A percentile compares a stretch with the other conserved stretches of the same genome.
Conservation (phyloP, 2,329 filamentous ascomycete species). For the Ceratocystis diversiconidia region DNA sequence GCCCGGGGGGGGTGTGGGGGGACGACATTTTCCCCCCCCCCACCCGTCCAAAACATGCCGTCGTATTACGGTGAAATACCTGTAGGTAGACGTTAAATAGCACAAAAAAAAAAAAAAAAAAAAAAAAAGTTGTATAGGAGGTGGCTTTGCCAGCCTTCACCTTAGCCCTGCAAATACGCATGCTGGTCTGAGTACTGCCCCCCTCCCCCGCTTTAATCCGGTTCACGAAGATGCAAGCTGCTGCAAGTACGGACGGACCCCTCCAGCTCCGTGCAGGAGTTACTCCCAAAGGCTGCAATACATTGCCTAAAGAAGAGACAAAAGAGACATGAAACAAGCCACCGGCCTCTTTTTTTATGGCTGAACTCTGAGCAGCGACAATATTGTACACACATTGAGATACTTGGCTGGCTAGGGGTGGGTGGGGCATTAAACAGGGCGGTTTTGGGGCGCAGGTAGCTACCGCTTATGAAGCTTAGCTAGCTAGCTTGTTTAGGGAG, state of each 20-base stretch:
- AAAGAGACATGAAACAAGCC: neutral
- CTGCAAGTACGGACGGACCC: neutral
- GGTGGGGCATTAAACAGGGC: neutral
- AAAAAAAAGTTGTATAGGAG: neutral
- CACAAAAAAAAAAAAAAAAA: too few relatives aligned
- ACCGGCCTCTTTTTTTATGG: neutral
- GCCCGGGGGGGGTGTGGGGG: too few relatives aligned
- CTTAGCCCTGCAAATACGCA: neutral
- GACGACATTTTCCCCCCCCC: too few relatives aligned
- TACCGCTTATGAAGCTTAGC: neutral
- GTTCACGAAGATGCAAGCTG: neutral
- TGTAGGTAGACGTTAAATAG: too few relatives aligned
- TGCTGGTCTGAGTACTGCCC: slow-evolving; percentile 1
- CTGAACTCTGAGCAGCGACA: neutral
- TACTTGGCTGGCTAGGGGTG: neutral
- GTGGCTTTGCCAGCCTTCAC: slow-evolving; percentile 9
- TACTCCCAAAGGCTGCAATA: neutral
- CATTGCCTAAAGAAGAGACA: neutral
- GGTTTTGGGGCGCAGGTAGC: slow-evolving; percentile 2
- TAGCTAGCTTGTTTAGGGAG: neutral
- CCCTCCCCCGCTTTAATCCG: neutral
- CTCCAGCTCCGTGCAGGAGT: neutral
- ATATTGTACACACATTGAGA: neutral
- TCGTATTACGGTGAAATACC: too few relatives aligned
- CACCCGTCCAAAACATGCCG: too few relatives aligned